Conservation (phyloP, 176 grass and related monocot genomes). For the Guadua angustifolia region DNA sequence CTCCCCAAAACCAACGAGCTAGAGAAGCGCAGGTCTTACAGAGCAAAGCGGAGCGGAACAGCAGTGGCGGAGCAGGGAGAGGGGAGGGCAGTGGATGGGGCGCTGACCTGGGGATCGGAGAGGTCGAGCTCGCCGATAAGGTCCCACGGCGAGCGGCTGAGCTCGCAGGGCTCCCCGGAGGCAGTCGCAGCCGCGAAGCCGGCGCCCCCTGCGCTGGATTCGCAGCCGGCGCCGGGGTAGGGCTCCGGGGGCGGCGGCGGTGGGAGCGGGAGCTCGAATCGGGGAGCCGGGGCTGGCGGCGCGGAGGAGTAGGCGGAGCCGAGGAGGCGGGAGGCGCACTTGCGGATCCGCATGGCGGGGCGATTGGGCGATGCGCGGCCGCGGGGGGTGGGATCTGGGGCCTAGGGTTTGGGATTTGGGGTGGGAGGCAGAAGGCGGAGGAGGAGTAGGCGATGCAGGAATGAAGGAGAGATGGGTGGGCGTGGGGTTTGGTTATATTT, state of each 20-base stretch:
- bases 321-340: conserved; percentile 44
- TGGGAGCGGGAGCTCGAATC: background rate
- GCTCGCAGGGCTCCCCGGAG: conserved; percentile 1
- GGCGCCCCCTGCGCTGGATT: background rate
- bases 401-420: conserved; percentile 41
- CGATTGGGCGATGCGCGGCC: background rate
- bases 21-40: background rate
- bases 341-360: conserved; percentile 52
- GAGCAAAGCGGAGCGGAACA: background rate
- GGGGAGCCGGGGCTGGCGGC: background rate
- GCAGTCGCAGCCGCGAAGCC: background rate
- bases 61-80: background rate
- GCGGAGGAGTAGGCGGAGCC: background rate
- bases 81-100: background rate
- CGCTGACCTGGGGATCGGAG: conserved; percentile 44
- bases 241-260: background rate
- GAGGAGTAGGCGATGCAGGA: background rate
- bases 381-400: conserved; percentile 23
- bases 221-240: background rate
- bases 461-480: background rate
- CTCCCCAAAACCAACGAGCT: background rate
- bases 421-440: background rate
- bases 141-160: conserved; percentile 50
- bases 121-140: conserved; percentile 36
- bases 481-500: background rate